These are phyloP conservation scores for Leptomonas seymouri DNA, from an alignment of 208 protist species.

Conservation along the genomic window DNA sequence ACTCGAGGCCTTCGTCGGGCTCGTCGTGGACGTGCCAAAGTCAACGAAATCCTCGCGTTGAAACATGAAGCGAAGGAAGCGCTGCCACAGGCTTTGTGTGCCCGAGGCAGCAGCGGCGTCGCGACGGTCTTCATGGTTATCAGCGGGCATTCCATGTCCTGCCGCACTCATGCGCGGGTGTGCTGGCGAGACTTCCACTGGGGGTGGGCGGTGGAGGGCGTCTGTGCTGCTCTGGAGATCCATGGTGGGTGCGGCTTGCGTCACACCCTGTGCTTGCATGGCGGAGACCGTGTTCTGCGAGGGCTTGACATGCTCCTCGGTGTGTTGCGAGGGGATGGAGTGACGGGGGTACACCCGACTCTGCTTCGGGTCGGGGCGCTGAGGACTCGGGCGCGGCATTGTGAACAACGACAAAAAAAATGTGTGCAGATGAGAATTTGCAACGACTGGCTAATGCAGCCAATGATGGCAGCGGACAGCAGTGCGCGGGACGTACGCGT, in stretches of 20 bases:
- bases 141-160: background rate
- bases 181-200: constrained; percentile 15
- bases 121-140: background rate
- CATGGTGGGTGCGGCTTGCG: constrained; percentile 13
- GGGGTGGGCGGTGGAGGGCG: constrained; percentile 18
- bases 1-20: background rate
- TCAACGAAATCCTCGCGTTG: constrained; percentile 36
- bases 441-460: too few relatives aligned
- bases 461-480: too few relatives aligned
- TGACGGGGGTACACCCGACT: constrained; percentile 4
- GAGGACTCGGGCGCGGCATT: constrained; percentile 3
- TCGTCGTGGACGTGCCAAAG: constrained; percentile 23
- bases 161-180: constrained; percentile 16
- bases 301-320: constrained; percentile 9
- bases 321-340: constrained; percentile 9
- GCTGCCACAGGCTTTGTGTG: constrained; percentile 1
- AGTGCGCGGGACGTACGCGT: too few relatives aligned
- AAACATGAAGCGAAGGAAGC: constrained; percentile 25
- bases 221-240: constrained; percentile 1
- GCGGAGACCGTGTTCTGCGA: constrained; percentile 2
- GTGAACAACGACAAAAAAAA: background rate
- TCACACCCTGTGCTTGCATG: constrained; percentile 12
- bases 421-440: too few relatives aligned
- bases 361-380: constrained; percentile 1
- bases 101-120: background rate